Percentiles rank a stretch among this genome's conserved stretches.
phyloP scores from a whole-genome alignment of 495 filamentous ascomycete species.

The Lichenothelia convexa region DNA sequence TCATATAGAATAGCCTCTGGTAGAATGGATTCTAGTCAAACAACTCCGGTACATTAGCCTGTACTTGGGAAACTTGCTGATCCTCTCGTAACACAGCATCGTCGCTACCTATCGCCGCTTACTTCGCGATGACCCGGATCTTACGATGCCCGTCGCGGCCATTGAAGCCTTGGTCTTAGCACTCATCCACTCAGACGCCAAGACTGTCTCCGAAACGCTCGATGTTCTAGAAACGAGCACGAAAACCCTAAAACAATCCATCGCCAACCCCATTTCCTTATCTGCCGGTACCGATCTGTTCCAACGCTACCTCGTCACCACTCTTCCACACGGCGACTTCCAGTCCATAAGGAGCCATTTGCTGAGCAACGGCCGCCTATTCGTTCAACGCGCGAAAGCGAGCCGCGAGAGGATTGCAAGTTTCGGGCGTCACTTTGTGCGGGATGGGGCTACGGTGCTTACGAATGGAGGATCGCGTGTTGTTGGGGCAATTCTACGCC shows the following conservation, averaged over 20 bases:
- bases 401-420: constrained; percentile 64
- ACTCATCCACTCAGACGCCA: constrained; percentile 53
- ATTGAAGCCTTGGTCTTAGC: constrained; percentile 83
- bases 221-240: constrained; percentile 62
- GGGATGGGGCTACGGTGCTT: constrained; percentile 58
- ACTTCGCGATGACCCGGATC: constrained; percentile 49
- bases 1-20: no score
- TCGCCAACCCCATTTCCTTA: constrained; percentile 76
- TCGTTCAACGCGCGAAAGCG: constrained; percentile 73
- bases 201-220: constrained; percentile 85
- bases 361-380: constrained; percentile 63
- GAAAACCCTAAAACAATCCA: constrained; percentile 47
- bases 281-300: constrained; percentile 92
- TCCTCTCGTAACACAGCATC: constrained; percentile 30
- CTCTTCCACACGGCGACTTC: constrained; percentile 51
- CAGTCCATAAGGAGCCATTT: constrained; percentile 65
- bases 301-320: constrained; percentile 73
- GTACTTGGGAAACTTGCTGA: no score
- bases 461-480: constrained; percentile 77
- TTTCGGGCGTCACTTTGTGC: constrained; percentile 58
- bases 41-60: no score
- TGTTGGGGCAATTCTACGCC: constrained; percentile 54
- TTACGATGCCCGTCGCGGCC: constrained; percentile 90
- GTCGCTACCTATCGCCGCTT: constrained; percentile 40
- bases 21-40: no score